Base-by-base conservation (phyloP, 495 filamentous ascomycete genomes). In the Alectoria sarmentosa region DNA sequence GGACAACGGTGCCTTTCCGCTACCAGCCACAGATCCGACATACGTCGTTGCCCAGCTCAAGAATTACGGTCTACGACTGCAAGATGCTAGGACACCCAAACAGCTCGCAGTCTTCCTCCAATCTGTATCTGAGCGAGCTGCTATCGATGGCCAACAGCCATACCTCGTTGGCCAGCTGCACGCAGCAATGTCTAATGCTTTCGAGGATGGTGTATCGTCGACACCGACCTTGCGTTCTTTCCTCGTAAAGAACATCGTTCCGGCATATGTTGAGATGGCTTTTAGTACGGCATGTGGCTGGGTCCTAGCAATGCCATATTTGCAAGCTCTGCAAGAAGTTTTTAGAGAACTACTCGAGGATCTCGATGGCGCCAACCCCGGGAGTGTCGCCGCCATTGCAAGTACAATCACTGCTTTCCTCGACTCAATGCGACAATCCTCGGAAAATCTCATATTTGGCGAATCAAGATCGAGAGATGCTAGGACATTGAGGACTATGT, bases 11-110 rank as follows among this genome's bases (percentile, higher is more conserved):
- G 73, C 81, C 0, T 90, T 90, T 72, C 88, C 88, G 9, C 74
- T 89, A 38, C 88, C 88, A 21, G 78, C 79, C 26, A 76, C 72
- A 0, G 88, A 90, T 66, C 88, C 88, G 6, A 82, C 78, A 1
- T 90, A 90, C 72, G 84, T 90, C 39, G 83, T 88, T 26, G 87
- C 86, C 13, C 79, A 80, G 63, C 74, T 90, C 61, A 85, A 83
- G 67, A 79, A 83, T 62, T 90, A 89, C 65, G 85, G 80, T 19
- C 76, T 84, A 8, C 86, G 82, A 65, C 76, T 90, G 13, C 72
- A 74, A 11, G 76, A 82, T 28, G 65, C 74, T 26, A 79, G 81
- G 61, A 77, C 79, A 15, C 75, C 79, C 7, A 86, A 86, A 61
- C 77, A 85, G 49, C 75, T 91, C 30, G 81, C 79, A 26, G 75